Evolutionary conservation across 192 early-diverging fungal species (phyloP), one percentile per base, ranked within the genome.

Genomic region (Allomyces macrogynus): DNA sequence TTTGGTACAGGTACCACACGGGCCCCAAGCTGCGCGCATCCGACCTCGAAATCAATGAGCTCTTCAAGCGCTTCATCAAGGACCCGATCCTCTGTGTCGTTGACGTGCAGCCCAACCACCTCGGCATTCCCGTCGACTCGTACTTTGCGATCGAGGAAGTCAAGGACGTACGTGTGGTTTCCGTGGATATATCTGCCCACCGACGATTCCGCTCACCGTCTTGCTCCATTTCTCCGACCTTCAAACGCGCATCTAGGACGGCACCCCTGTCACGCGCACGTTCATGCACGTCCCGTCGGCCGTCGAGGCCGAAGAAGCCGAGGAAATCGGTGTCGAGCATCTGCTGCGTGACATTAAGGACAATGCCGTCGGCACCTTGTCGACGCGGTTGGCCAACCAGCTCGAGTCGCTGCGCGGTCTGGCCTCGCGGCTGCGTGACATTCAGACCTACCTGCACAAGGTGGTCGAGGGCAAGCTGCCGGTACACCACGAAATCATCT

Each of bases 261-360:
- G 96, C 60, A 96, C 92, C 32, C 86, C 91, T 5, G 92, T 93
- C 7, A 95, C 93, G 43, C 89, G 90, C 72, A 97, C 96, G 5
- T 99, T 99, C 77, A 85, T 90, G 71, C 93, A 99, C 72, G 87
- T 96, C 23, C 90, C 89, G 1, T 93, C 92, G 14, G 82, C 87
- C 62, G 95, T 99, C 67, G 94, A 93, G 44, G 96, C 96, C 5
- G 96, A 99, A 73, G 96, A 99, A 75, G 90, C 94, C n/a, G 96
- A 99, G 78, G 96, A 99, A 72, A 97, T 99, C 73, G 96, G 96
- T 42, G 96, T 99, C 1, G 96, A 99, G 72, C 96, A 99, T 67
- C 77, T 99, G 70, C 78, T 99, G 64, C 85, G 96, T 66, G 96
- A 99, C 71, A 95, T 99, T 72, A 99, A 97, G 74, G 96, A 99